These are phyloP conservation scores for Candida broadrunensis DNA, from an alignment of 805 yeast genomes.

Conservation along the genomic window DNA sequence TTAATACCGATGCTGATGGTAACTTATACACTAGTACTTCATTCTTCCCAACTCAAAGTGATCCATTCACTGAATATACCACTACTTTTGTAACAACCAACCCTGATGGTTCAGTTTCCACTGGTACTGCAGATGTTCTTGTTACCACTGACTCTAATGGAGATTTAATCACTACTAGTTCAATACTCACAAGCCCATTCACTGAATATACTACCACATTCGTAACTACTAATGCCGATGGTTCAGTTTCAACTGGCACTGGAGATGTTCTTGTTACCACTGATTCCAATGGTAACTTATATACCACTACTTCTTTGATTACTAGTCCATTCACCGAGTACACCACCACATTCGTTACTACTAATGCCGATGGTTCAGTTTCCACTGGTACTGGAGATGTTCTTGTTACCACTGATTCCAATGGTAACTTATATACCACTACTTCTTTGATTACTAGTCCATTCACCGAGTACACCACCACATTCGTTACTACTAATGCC, in stretches of 20 bases:
- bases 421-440: neutral
- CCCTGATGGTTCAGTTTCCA: constrained; percentile 1
- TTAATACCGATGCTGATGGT: neutral
- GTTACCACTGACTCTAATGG: neutral
- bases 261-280: constrained; percentile 12
- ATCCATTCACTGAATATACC: neutral
- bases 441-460: neutral
- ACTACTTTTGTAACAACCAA: constrained; percentile 1
- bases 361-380: neutral
- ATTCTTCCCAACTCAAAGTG: neutral
- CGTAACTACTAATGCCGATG: constrained; percentile 7
- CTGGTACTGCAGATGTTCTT: constrained; percentile 7
- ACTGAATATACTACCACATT: constrained; percentile 4
- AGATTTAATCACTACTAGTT: neutral
- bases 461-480: neutral
- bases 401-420: neutral
- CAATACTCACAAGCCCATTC: neutral
- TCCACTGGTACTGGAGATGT: neutral
- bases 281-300: constrained; percentile 4
- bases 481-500: neutral
- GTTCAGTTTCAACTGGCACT: constrained; percentile 11
- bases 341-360: neutral
- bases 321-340: neutral
- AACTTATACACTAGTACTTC: neutral
- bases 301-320: constrained; percentile 7